Base-by-base conservation (phyloP, 1,284 basidiomycete genomes). In the Trichosporon sp. region DNA sequence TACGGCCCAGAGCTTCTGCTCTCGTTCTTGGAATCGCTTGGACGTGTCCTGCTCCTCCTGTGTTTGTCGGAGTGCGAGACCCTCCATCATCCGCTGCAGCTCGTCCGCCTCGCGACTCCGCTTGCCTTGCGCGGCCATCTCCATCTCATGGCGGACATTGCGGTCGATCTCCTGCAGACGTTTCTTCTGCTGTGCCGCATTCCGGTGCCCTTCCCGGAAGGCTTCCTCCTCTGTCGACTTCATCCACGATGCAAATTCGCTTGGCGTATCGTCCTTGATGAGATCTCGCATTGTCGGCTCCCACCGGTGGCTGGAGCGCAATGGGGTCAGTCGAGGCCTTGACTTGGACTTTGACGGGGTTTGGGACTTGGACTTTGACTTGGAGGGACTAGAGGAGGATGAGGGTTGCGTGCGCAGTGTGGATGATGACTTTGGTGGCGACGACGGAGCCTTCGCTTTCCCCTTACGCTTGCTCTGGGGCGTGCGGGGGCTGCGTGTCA, bases 1-100 rank as follows among this genome's bases (percentile, higher is more conserved):
- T 67, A 81, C 80, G 7, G 71, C 76, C 81, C 81, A 83, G 2
- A 83, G 74, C 70, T 74, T 74, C 66, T 74, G 75, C 38, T 80
- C 75, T 56, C 80, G 72, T 48, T 82, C 79, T 1, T 70, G 73
- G 68, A 82, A 83, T 2, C 70, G 68, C 51, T 71, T 66, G 5
- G 71, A 68, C 3, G 71, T 65, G 51, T 81, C 80, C 67, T 80
- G 76, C 66, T 78, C 77, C 72, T 81, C 78, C 65, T 75, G 64
- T 12, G 71, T 65, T 32, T 78, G 76, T 68, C 73, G 70, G 31
- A 83, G 74, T 0, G 74, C 75, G 70, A 83, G 70, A 0, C 77
- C 78, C 51, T 78, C 75, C 69, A 83, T 64, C 74, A 82, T 70
- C 40, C 70, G 67, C 51, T 70, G 64, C 43, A 83, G 74, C 64